Evolutionary conservation across 2,329 filamentous ascomycete species (phyloP).

Genomic region (Colletotrichum sp.): DNA sequence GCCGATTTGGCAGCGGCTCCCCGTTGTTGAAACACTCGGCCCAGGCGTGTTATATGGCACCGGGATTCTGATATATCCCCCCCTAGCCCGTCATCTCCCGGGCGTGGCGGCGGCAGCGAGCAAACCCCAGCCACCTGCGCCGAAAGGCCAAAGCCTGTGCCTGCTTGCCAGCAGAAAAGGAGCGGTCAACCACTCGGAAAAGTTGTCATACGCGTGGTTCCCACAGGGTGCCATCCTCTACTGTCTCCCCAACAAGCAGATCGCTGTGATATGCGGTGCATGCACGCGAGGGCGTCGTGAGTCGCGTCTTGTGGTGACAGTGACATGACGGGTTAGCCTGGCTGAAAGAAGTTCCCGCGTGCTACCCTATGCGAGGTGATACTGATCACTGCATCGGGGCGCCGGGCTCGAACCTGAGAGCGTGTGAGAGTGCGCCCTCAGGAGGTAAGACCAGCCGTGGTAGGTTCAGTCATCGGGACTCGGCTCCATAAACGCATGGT

Average conservation of each 20-base stretch:
- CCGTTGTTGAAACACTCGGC: slow-evolving; percentile 16
- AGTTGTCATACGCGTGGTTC: neutral
- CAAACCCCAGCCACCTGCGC: slow-evolving; percentile 1
- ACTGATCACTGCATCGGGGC: neutral
- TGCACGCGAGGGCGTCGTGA: neutral
- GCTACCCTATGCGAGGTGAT: slow-evolving; percentile 11
- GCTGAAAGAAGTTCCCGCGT: neutral
- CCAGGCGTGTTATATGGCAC: slow-evolving; percentile 5
- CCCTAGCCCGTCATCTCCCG: neutral
- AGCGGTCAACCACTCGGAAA: slow-evolving; percentile 8
- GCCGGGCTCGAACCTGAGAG: neutral
- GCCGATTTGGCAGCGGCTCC: neutral
- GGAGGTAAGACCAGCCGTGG: neutral
- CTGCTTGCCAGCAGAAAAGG: neutral
- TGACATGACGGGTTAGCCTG: slow-evolving; percentile 14
- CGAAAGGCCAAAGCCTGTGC: neutral
- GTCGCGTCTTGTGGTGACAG: slow-evolving; percentile 3
- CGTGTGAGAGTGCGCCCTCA: neutral
- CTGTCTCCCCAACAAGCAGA: neutral
- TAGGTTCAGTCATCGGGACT: neutral
- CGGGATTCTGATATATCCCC: slow-evolving; percentile 14
- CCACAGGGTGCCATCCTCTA: neutral
- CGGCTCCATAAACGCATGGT: neutral
- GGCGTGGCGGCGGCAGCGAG: neutral
- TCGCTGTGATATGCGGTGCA: neutral